A percentile compares a stretch with the other conserved stretches of the same genome.
Evolutionary conservation across 305 asterid genomes (phyloP).

Genomic region (Fraxinus ornus): DNA sequence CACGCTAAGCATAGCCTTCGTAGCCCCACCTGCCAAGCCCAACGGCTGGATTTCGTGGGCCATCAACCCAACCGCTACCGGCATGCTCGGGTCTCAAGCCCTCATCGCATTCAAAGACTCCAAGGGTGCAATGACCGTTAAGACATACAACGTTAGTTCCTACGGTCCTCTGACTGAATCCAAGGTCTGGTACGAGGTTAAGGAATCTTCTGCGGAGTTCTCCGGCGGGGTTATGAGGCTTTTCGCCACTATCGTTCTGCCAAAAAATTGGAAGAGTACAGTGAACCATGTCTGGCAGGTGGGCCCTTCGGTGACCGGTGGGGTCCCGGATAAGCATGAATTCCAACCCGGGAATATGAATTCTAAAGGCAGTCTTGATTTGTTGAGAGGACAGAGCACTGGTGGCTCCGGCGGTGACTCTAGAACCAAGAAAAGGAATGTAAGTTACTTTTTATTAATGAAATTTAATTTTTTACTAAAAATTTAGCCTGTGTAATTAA

Average conservation of each 20-base stretch:
- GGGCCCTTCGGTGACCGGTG: conserved; percentile 62
- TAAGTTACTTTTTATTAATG: conserved; percentile 28
- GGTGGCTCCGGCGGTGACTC: conserved; percentile 31
- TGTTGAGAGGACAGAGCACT: conserved; percentile 59
- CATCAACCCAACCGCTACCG: conserved; percentile 40
- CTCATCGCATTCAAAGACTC: conserved; percentile 26
- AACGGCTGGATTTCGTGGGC: conserved; percentile 52
- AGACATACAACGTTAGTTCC: conserved; percentile 35
- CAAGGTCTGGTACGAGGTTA: conserved; percentile 58
- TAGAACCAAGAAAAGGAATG: conserved; percentile 55
- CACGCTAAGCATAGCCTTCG: conserved; percentile 57
- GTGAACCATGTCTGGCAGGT: conserved; percentile 93
- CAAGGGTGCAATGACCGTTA: conserved; percentile 26
- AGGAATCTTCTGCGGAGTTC: conserved; percentile 54
- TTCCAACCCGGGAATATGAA: conserved; percentile 55
- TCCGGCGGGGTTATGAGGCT: conserved; percentile 53
- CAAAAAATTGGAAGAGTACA: conserved; percentile 44
- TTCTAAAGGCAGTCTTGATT: conserved; percentile 62
- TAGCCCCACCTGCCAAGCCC: conserved; percentile 32
- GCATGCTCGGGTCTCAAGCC: conserved; percentile 39
- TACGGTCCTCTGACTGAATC: conserved; percentile 47
- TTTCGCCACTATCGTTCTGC: conserved; percentile 69
- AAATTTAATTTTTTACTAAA: background rate
- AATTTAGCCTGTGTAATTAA: too few species aligned
- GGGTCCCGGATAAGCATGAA: conserved; percentile 59